Evolutionary conservation across 495 filamentous ascomycete species (phyloP).

Genomic region (Penicillium soppii): DNA sequence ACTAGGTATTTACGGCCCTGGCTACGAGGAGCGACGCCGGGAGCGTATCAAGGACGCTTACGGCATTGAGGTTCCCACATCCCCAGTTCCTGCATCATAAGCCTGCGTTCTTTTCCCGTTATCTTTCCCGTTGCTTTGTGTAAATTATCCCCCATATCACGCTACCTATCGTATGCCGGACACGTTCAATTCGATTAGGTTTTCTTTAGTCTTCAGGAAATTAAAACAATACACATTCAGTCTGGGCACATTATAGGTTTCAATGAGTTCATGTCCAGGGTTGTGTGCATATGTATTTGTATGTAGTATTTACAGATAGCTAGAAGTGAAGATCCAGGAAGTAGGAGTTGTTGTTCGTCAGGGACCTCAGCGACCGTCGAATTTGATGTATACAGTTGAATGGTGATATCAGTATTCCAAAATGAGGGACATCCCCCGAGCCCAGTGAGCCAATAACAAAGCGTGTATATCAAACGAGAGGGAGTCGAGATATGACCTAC

Average conservation of each 20-base stretch:
- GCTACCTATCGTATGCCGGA: constrained; percentile 36
- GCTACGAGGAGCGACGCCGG: constrained; percentile 82
- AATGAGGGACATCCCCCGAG: constrained; percentile 5
- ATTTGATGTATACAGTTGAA: too few species aligned
- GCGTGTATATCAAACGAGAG: constrained; percentile 1
- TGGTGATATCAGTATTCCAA: neutral
- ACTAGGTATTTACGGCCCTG: constrained; percentile 76
- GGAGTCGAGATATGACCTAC: neutral
- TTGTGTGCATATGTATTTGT: neutral
- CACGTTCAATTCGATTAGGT: constrained; percentile 23
- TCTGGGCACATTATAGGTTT: neutral
- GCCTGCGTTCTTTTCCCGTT: constrained; percentile 19
- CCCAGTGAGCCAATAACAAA: constrained; percentile 2
- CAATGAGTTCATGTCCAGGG: neutral
- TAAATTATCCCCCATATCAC: constrained; percentile 46
- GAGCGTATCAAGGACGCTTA: constrained; percentile 87
- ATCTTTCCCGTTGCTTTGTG: constrained; percentile 33
- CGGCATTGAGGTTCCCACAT: constrained; percentile 73
- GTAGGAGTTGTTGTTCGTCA: too few species aligned
- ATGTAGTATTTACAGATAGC: too few species aligned
- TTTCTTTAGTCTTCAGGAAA: constrained; percentile 15
- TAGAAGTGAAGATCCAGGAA: too few species aligned
- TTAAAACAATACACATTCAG: constrained; percentile 9
- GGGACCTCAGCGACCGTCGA: too few species aligned
- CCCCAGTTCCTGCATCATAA: constrained; percentile 43